A percentile compares a stretch with the other conserved stretches of the same genome.
These are phyloP conservation scores for Lasiodiplodia hormozganensis DNA, from an alignment of 2,329 filamentous ascomycete species.

Conservation along the genomic window DNA sequence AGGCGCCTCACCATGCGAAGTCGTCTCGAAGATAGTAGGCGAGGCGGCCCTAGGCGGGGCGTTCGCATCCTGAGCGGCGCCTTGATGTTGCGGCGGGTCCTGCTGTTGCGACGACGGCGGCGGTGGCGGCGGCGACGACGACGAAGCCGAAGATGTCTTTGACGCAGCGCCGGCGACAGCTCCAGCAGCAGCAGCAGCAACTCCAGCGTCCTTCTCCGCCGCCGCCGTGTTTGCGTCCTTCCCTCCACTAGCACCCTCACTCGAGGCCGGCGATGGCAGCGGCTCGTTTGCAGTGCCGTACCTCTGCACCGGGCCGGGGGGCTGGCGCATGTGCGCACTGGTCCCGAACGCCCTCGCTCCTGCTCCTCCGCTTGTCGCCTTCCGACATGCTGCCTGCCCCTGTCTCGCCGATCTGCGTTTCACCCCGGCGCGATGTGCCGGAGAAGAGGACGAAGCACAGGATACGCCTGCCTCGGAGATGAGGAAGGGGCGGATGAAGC, in stretches of 20 bases:
- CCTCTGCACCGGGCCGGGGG: constrained; percentile 42
- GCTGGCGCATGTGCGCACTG: constrained; percentile 1
- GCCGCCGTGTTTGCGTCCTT: constrained; percentile 5
- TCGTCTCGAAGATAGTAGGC: constrained; percentile 21
- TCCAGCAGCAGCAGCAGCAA: background rate
- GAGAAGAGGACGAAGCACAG: background rate
- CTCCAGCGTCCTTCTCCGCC: background rate
- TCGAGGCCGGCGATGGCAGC: constrained; percentile 43
- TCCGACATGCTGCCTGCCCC: constrained; percentile 12
- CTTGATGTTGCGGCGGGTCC: background rate
- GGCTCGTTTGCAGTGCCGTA: constrained; percentile 59
- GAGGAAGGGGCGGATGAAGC: constrained; percentile 47
- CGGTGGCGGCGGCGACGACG: background rate
- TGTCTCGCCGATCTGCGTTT: constrained; percentile 22
- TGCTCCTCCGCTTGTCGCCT: constrained; percentile 4
- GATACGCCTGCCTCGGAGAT: constrained; percentile 1
- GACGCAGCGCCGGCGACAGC: background rate
- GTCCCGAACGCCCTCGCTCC: constrained; percentile 13
- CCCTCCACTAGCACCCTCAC: constrained; percentile 27
- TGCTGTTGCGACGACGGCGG: background rate
- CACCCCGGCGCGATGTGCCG: background rate
- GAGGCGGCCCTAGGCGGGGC: constrained; percentile 15
- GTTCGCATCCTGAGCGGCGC: background rate
- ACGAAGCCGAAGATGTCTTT: background rate
- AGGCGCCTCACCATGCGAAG: constrained; percentile 1